Base-by-base conservation (phyloP, 129 eudicot species). In the Tagetes erecta region DNA sequence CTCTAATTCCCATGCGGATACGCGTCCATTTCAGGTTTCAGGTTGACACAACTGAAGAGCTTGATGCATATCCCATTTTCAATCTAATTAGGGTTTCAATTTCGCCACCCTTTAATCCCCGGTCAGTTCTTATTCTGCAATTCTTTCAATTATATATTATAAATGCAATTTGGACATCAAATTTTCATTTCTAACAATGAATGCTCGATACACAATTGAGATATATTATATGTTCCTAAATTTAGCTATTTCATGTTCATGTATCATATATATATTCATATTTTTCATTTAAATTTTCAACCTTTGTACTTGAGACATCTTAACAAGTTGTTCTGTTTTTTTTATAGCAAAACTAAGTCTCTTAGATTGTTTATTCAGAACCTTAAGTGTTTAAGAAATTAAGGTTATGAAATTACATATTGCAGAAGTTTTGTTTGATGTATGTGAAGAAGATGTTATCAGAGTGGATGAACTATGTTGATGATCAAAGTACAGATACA, bases 391-490 rank as follows among this genome's bases (percentile, higher is more conserved):
- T 20, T 20, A 20, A 20, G 27, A 20, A 20, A 20, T 20, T 20
- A 20, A 20, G 27, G 27, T 20, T 20, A 20, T 20, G 35, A 11
- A 10, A 41, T 58, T 58, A 30, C 51, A 74, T 71, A n/a, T 35
- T 79, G 68, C 83, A 79, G 74, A 66, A 14, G 60, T 31, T 72
- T 65, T 10, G 39, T 72, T 42, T 42, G 58, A 50, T 33, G 52
- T 74, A 60, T 75, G 5, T 40, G 31, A 76, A 64, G 74, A 76
- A 64, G 74, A 81, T 81, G 79, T 73, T 80, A 73, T 73, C 73
- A 13, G 70, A 46, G 44, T 60, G 81, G 74, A 68, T 77, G 72
- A 85, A 70, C 84, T 83, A 76, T 63, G 4, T 47, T 47, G 34
- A 67, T 79, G 55, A 78, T 50, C 44, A 30, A 59, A 73, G 59